These are phyloP conservation scores for Cladosporium velox DNA, from an alignment of 2,329 filamentous ascomycete species.

Conservation along the genomic window DNA sequence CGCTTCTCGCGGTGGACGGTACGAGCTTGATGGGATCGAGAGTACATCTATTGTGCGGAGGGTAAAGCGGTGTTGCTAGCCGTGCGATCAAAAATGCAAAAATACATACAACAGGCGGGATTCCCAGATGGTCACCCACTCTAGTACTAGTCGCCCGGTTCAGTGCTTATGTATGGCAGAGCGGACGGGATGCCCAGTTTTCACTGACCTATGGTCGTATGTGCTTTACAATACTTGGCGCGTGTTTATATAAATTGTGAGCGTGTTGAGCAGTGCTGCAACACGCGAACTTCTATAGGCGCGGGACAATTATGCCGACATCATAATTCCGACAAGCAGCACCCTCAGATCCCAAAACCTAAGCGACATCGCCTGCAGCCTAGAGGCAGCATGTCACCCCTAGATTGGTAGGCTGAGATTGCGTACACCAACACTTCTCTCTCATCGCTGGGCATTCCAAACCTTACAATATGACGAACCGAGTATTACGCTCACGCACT, in stretches of 20 bases:
- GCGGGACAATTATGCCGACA: too few species aligned
- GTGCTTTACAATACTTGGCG: too few species aligned
- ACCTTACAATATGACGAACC: not conserved
- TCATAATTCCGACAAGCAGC: too few species aligned
- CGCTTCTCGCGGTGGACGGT: not conserved
- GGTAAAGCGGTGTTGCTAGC: too few species aligned
- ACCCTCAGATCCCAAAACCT: not conserved
- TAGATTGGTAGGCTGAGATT: not conserved
- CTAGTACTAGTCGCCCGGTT: not conserved
- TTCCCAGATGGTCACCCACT: not conserved
- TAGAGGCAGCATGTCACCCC: not conserved
- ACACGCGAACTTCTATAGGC: too few species aligned
- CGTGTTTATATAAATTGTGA: too few species aligned
- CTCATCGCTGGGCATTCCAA: not conserved
- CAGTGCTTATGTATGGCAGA: not conserved
- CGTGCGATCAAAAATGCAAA: constrained; percentile 17
- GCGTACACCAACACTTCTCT: not conserved
- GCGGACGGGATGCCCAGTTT: not conserved
- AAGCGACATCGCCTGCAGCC: not conserved
- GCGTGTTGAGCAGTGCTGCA: too few species aligned
- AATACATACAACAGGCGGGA: not conserved
- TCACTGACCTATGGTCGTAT: too few species aligned
- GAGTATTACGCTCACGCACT: not conserved
- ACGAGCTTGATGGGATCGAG: too few species aligned
- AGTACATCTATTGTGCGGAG: too few species aligned